Evolutionary conservation across 2,329 filamentous ascomycete genomes (phyloP).

Genomic region (Falciphora oryzae): DNA sequence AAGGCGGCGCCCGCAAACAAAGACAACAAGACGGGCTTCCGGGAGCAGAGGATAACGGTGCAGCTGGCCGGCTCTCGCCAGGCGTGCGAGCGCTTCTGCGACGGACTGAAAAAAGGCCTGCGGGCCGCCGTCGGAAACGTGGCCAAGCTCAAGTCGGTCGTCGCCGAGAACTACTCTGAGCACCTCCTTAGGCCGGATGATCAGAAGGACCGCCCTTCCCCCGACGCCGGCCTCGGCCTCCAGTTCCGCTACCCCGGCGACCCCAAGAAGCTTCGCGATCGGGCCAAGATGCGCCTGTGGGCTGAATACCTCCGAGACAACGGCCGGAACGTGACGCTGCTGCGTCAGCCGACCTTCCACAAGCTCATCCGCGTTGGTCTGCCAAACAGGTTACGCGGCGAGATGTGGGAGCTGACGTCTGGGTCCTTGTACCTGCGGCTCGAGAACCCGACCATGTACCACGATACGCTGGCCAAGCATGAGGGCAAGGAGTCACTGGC

Average conservation of each 20-base stretch:
- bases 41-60: constrained; percentile 82
- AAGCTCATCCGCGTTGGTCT: constrained; percentile 94
- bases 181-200: constrained; percentile 63
- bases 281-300: constrained; percentile 97
- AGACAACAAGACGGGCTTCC: constrained; percentile 34
- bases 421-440: constrained; percentile 85
- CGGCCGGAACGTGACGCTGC: constrained; percentile 83
- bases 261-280: constrained; percentile 84
- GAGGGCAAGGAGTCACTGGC: constrained; percentile 84
- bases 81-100: constrained; percentile 91
- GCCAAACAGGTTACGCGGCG: constrained; percentile 85
- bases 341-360: constrained; percentile 95
- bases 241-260: constrained; percentile 93
- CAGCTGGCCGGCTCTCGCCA: constrained; percentile 85
- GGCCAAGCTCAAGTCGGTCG: constrained; percentile 73
- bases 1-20: constrained; percentile 17
- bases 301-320: constrained; percentile 95
- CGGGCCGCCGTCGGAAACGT: constrained; percentile 84
- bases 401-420: constrained; percentile 93
- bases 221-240: constrained; percentile 92
- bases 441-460: constrained; percentile 76
- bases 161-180: constrained; percentile 85
- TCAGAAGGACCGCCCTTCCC: constrained; percentile 59
- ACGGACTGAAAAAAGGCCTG: constrained; percentile 86
- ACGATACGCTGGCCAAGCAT: constrained; percentile 77